Base-by-base conservation (phyloP, 495 filamentous ascomycete species). In the Talaromyces wortmannii region DNA sequence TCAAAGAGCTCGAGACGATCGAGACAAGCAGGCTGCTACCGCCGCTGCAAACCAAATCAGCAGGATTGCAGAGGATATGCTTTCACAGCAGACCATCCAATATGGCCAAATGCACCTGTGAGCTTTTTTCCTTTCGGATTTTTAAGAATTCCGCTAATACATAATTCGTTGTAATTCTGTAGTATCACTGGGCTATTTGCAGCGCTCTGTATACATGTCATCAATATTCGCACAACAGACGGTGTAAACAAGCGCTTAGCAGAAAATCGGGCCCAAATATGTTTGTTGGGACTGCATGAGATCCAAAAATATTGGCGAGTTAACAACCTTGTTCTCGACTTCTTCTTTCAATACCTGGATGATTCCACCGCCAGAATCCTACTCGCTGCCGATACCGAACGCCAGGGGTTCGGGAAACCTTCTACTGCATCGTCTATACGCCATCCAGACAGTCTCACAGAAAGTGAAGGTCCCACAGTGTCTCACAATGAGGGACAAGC, bases 131-230 rank as follows among this genome's bases (percentile, higher is more conserved):
- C 8, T 10, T 11, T 5, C 17, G 7, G 43, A 1, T 4, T 2
- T 23, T 23, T 23, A 4, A 23, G 23, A 23, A 23, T 23, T 23
- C 2, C 23, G 4, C 23, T 23, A 23, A 23, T 23, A 23, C 23
- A 23, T 23, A 23, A 1, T 23, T 23, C 4, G 23, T 23, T 23
- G 23, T 23, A 23, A 23, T 23, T 23, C 4, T 46, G 2, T 46
- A 77, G 72, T 43, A 78, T 75, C 16, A 76, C 74, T 0, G 72
- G 74, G 57, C 61, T 71, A 6, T 78, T 78, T 55, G 70, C 72
- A 18, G 68, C 74, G 6, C 57, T 78, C 4, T 78, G 74, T 52
- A 75, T 76, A 56, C 74, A 76, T 50, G 74, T 73, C 6, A 74
- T 78, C 42, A 63, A 68, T 51, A 69, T 71, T 51, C 67, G 69